Evolutionary conservation across 2,329 filamentous ascomycete species (phyloP).

Genomic region (Colletotrichum sp.): DNA sequence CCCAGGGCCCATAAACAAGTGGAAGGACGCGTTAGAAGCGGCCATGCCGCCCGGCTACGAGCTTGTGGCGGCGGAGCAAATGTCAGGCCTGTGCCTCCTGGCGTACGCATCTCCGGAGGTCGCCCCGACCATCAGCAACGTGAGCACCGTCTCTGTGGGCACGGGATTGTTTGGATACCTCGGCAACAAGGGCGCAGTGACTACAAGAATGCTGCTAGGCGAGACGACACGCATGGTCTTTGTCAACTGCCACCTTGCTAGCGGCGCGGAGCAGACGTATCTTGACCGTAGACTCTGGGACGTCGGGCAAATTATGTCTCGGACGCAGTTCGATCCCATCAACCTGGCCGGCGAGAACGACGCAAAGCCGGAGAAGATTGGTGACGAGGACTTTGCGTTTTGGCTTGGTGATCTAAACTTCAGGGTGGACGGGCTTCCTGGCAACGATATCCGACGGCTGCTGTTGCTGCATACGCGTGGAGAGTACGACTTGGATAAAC

Average conservation of each 20-base stretch:
- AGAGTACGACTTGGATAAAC: conserved; percentile 68
- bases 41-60: conserved; percentile 79
- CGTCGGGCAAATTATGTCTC: conserved; percentile 74
- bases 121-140: conserved; percentile 74
- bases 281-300: conserved; percentile 92
- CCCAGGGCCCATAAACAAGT: conserved; percentile 71
- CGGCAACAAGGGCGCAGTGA: conserved; percentile 93
- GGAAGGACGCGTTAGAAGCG: conserved; percentile 77
- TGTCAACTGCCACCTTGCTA: conserved; percentile 89
- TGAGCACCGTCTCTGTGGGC: conserved; percentile 83
- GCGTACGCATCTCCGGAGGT: conserved; percentile 85
- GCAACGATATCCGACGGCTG: conserved; percentile 85
- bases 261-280: conserved; percentile 77
- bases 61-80: conserved; percentile 79
- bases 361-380: conserved; percentile 73
- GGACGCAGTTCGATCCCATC: conserved; percentile 80
- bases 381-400: conserved; percentile 91
- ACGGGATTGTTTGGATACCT: conserved; percentile 92
- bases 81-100: conserved; percentile 83
- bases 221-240: conserved; percentile 91
- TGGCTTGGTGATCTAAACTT: conserved; percentile 99
- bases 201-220: conserved; percentile 80
- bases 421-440: conserved; percentile 83
- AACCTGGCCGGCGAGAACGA: conserved; percentile 66
- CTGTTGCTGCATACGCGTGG: conserved; percentile 82